phyloP scores from a whole-genome alignment of 257 asterid genomes.

The Primulina eburnea region DNA sequence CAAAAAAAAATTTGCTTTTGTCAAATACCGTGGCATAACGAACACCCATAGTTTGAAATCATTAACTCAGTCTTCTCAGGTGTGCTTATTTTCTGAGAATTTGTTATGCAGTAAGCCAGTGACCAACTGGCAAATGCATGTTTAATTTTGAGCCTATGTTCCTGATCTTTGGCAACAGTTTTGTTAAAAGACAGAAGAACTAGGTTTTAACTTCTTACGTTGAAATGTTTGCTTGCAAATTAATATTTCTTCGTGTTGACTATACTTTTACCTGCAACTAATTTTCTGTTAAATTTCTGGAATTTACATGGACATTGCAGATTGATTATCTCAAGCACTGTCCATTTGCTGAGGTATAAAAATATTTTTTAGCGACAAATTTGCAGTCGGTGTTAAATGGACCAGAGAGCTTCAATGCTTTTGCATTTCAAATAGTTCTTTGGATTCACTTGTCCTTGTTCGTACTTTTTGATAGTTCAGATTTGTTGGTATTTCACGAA shows the following conservation, averaged over 20 bases:
- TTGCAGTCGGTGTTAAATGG: neutral
- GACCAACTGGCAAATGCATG: no score
- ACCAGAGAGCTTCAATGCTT: slow-evolving; percentile 2
- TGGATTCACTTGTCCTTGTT: neutral
- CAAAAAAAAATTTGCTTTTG: neutral
- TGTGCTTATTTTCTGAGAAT: neutral
- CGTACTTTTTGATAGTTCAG: slow-evolving; percentile 33
- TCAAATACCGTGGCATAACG: neutral
- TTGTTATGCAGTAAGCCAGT: no score
- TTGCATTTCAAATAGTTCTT: neutral
- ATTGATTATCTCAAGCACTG: slow-evolving; percentile 78
- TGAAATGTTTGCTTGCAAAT: neutral
- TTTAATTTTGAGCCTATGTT: no score
- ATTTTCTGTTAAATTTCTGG: neutral
- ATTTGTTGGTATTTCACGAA: slow-evolving; percentile 93
- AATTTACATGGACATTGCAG: slow-evolving; percentile 38
- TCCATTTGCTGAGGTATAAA: slow-evolving; percentile 73
- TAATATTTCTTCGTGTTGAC: neutral
- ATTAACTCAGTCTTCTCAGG: neutral
- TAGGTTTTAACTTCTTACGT: neutral
- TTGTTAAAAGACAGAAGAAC: neutral
- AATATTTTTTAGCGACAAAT: neutral
- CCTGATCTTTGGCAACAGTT: no score
- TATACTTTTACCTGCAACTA: neutral
- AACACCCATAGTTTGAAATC: neutral